phyloP scores from a whole-genome alignment of 2,329 filamentous ascomycete species.

The Ophiostoma sp. region DNA sequence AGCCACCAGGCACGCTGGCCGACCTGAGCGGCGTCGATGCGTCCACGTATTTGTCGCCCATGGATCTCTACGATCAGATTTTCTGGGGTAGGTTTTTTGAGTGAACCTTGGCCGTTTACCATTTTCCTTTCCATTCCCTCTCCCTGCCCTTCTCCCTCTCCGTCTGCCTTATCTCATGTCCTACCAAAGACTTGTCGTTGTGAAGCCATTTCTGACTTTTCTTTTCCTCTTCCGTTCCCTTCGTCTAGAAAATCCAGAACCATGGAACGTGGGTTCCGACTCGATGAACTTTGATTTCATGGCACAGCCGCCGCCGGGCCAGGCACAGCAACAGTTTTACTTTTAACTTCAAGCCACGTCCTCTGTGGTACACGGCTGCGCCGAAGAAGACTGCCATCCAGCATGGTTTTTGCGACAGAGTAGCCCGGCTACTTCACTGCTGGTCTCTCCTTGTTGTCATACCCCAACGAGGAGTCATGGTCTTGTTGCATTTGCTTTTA shows the following conservation, averaged over 20 bases:
- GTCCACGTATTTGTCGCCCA: slow-evolving; percentile 56
- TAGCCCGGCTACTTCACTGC: no score
- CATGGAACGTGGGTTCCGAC: slow-evolving; percentile 53
- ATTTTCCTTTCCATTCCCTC: no score
- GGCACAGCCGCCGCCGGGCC: slow-evolving; percentile 54
- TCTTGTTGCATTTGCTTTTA: not conserved
- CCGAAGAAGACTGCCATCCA: no score
- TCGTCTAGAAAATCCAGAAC: slow-evolving; percentile 50
- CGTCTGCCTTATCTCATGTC: no score
- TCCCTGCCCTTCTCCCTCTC: no score
- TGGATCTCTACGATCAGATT: slow-evolving; percentile 64
- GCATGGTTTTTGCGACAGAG: no score
- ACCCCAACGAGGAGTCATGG: no score
- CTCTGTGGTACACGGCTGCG: no score
- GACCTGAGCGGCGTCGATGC: slow-evolving; percentile 49
- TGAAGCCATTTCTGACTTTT: slow-evolving; percentile 6
- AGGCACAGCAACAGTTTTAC: slow-evolving; percentile 52
- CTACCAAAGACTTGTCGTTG: not conserved
- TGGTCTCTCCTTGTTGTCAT: no score
- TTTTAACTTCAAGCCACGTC: slow-evolving; percentile 37
- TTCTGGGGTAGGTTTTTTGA: slow-evolving; percentile 52
- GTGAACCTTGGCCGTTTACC: slow-evolving; percentile 26
- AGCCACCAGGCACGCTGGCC: slow-evolving; percentile 35
- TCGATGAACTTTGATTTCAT: slow-evolving; percentile 57
- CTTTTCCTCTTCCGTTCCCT: not conserved